Percentiles rank a stretch among this genome's conserved stretches.
Evolutionary conservation across 371 early-diverging fungal genomes (phyloP).

Genomic region (Mortierella sp.): DNA sequence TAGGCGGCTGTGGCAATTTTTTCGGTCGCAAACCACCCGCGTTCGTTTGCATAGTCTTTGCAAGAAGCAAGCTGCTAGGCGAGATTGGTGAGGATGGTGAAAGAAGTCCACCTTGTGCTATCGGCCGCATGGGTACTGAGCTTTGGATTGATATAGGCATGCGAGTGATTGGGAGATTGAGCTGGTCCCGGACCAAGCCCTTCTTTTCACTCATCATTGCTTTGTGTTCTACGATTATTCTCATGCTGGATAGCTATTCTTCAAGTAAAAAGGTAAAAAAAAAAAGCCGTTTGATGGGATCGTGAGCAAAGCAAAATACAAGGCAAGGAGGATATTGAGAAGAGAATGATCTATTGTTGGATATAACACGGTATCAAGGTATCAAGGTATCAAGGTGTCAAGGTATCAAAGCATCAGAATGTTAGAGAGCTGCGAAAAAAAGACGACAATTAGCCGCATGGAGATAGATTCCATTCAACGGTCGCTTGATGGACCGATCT

Average conservation of each 20-base stretch:
- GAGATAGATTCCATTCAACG: slow-evolving; percentile 31
- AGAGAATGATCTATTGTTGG: neutral
- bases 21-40: neutral
- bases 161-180: slow-evolving; percentile 40
- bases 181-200: slow-evolving; percentile 29
- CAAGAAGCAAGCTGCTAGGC: neutral
- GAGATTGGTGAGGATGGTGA: neutral
- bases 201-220: slow-evolving; percentile 16
- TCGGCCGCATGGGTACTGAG: neutral
- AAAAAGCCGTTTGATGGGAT: neutral
- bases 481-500: slow-evolving; percentile 14
- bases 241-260: slow-evolving; percentile 10
- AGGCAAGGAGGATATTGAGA: neutral
- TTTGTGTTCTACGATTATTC: slow-evolving; percentile 6
- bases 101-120: neutral
- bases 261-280: neutral
- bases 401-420: neutral
- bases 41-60: neutral
- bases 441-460: slow-evolving; percentile 1
- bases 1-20: neutral
- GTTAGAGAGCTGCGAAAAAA: neutral
- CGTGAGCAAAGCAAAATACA: neutral
- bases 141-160: slow-evolving; percentile 31
- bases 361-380: neutral
- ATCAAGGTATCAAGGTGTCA: neutral